Evolutionary conservation across 305 asterid species (phyloP), one percentile per base, ranked within the genome.

Genomic region (Fraxinus floribunda): DNA sequence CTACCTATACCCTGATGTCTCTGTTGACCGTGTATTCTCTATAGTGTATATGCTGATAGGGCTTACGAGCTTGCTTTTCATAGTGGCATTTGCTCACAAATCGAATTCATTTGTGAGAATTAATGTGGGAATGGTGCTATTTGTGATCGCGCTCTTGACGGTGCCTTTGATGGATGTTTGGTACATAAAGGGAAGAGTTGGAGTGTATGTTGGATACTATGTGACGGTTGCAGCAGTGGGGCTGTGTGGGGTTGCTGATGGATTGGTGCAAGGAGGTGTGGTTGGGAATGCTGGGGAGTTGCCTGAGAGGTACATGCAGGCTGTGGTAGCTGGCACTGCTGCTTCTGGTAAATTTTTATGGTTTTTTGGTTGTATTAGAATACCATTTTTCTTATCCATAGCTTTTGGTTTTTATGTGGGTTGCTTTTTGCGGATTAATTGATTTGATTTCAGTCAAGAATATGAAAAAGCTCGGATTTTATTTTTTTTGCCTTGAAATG

Each of bases 271-370:
- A 84, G 97, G 96, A 15, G 93, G 98, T 0, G 91, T 95, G 1
- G 87, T 95, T 83, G 99, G 99, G 62, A 87, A 92, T 39, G 99
- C 99, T 0, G 98, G 99, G 34, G 95, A 95, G 88, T 83, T 95
- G 90, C 99, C 98, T 32, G 91, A 89, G 84, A 89, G 97, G 86
- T 95, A 94, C 81, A 94, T 94, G 97, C 99, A 95, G 85, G 99
- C 97, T 81, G 91, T 90, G 60, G 83, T 93, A 32, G 97, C 97
- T 41, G 99, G 99, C 71, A 95, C 99, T 80, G 99, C 96, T 75
- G 95, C 94, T 85, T 95, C 99, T 35, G 98, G 99, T 95, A 83
- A 86, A 22, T 39, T 38, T 83, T 77, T 10, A 30, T 76, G 26
- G 35, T 29, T 55, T 44, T 26, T 26, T 1, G 34, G 64, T 0